A percentile compares a stretch with the other conserved stretches of the same genome.
Evolutionary conservation across 2,329 filamentous ascomycete species (phyloP).

Genomic region (Cyphellophora attinorum): DNA sequence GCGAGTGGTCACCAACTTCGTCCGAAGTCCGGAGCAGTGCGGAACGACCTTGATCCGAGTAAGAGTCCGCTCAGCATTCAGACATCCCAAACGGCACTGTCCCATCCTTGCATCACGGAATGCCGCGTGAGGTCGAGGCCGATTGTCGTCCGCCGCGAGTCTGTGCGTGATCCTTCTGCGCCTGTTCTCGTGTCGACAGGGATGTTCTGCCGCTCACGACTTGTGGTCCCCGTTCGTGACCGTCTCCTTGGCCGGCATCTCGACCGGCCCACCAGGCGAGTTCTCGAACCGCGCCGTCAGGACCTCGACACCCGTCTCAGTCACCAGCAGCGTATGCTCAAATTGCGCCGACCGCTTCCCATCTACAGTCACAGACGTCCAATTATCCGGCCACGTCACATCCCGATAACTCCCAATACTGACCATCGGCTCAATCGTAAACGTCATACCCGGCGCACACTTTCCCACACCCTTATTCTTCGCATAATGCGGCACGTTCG

Average conservation of each 20-base stretch:
- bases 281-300: constrained; percentile 63
- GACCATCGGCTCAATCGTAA: constrained; percentile 99
- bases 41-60: too few species aligned
- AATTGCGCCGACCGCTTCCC: constrained; percentile 89
- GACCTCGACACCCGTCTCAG: constrained; percentile 71
- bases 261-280: constrained; percentile 65
- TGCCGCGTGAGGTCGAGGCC: too few species aligned
- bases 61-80: too few species aligned
- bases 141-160: too few species aligned
- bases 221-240: neutral
- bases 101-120: too few species aligned
- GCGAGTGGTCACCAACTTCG: too few species aligned
- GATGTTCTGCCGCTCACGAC: too few species aligned
- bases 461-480: constrained; percentile 96
- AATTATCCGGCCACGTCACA: constrained; percentile 96
- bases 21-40: too few species aligned
- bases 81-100: too few species aligned
- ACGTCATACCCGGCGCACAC: constrained; percentile 94
- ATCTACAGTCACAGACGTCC: constrained; percentile 90
- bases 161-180: too few species aligned
- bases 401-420: constrained; percentile 83
- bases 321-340: constrained; percentile 78
- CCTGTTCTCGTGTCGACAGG: too few species aligned
- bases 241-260: constrained; percentile 18
- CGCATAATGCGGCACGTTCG: constrained; percentile 92